Conservation (phyloP, 2,329 filamentous ascomycete species). For the Chrysoporthe puriensis region DNA sequence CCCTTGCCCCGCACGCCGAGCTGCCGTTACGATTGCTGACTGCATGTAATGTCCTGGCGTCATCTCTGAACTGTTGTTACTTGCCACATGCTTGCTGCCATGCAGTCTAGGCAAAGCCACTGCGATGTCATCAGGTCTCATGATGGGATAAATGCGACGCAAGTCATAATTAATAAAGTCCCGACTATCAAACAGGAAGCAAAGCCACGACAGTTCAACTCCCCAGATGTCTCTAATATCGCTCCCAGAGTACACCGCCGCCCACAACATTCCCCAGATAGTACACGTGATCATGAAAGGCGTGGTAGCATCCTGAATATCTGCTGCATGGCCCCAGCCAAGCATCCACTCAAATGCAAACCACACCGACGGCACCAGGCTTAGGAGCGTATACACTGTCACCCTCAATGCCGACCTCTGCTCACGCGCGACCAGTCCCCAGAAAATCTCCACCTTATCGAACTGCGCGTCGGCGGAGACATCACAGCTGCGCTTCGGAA, state of each 20-base stretch:
- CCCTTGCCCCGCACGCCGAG: not conserved
- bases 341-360: constrained; percentile 15
- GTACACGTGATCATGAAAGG: constrained; percentile 18
- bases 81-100: not conserved
- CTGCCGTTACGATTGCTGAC: not conserved
- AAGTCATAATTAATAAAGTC: not conserved
- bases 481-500: constrained; percentile 11
- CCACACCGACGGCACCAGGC: constrained; percentile 13
- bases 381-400: not conserved
- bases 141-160: not conserved
- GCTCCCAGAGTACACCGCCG: constrained; percentile 11
- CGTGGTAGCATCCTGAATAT: constrained; percentile 12
- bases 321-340: not conserved
- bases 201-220: too few species aligned
- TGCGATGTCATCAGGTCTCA: not conserved
- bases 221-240: not conserved
- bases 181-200: not conserved
- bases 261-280: constrained; percentile 10
- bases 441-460: constrained; percentile 17
- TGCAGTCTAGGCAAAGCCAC: too few species aligned
- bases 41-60: not conserved
- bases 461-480: constrained; percentile 21
- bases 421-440: constrained; percentile 15
- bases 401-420: constrained; percentile 17
- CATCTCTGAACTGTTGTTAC: not conserved